These are phyloP conservation scores for Thielaviopsis punctulata DNA, from an alignment of 2,329 filamentous ascomycete genomes.

Conservation along the genomic window DNA sequence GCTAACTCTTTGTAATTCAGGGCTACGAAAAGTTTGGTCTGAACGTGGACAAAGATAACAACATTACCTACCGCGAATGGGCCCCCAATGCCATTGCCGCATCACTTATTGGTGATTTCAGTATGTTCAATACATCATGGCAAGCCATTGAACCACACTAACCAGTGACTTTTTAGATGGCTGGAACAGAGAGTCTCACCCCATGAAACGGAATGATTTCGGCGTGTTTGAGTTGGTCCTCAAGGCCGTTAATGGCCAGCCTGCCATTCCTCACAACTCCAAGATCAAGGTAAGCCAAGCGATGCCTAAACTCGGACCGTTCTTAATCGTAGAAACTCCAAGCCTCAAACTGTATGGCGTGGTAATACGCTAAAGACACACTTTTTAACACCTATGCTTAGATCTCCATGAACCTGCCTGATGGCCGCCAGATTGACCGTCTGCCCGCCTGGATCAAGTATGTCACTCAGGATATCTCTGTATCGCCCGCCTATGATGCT, in stretches of 20 bases:
- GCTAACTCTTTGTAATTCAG: conserved; percentile 24
- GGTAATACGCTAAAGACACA: background rate
- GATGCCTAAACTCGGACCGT: background rate
- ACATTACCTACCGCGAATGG: conserved; percentile 90
- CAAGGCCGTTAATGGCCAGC: conserved; percentile 53
- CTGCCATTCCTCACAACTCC: conserved; percentile 78
- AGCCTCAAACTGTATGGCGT: background rate
- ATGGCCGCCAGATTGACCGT: conserved; percentile 67
- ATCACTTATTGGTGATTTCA: conserved; percentile 87
- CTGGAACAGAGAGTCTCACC: conserved; percentile 70
- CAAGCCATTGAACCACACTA: background rate
- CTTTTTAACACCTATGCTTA: conserved; percentile 19
- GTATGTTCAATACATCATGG: conserved; percentile 29
- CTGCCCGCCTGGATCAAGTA: conserved; percentile 95
- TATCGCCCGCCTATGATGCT: conserved; percentile 87
- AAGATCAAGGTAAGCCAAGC: conserved; percentile 64
- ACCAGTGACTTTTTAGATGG: conserved; percentile 37
- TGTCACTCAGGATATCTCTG: conserved; percentile 77
- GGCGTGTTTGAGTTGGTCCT: conserved; percentile 76
- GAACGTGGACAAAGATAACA: conserved; percentile 63
- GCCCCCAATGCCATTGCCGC: conserved; percentile 77
- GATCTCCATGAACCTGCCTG: conserved; percentile 70
- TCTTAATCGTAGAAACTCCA: too few species aligned
- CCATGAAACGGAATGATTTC: conserved; percentile 72
- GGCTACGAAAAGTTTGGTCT: conserved; percentile 78